Conservation (phyloP, 192 early-diverging fungal genomes). For the Umbelopsis sp. region DNA sequence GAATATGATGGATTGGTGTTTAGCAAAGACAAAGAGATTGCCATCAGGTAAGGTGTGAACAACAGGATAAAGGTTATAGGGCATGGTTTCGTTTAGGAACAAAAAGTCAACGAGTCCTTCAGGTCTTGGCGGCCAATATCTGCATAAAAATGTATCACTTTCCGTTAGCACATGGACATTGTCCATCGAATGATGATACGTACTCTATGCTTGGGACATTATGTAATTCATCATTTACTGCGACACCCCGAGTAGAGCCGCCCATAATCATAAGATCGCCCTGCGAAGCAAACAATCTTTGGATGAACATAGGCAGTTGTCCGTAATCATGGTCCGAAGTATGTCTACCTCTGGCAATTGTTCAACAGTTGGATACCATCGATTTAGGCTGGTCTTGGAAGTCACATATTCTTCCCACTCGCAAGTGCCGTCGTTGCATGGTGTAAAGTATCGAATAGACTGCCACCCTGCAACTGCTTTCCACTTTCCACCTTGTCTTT, state of each 20-base stretch:
- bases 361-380: conserved; percentile 56
- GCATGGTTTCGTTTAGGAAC: conserved; percentile 50
- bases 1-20: conserved; percentile 52
- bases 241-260: conserved; percentile 47
- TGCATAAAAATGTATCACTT: no score
- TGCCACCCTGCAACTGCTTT: conserved; percentile 39
- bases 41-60: conserved; percentile 55
- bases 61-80: conserved; percentile 53
- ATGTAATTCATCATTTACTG: conserved; percentile 35
- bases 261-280: conserved; percentile 59
- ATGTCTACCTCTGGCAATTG: conserved; percentile 29
- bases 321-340: no score
- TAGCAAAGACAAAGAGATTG: conserved; percentile 54
- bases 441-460: conserved; percentile 47
- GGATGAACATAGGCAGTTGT: no score
- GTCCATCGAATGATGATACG: background rate
- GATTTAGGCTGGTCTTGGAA: conserved; percentile 38
- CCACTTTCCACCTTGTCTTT: conserved; percentile 22
- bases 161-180: no score
- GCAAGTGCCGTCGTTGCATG: conserved; percentile 46
- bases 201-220: conserved; percentile 52
- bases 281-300: background rate
- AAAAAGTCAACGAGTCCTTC: conserved; percentile 35
- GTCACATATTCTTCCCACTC: conserved; percentile 46
- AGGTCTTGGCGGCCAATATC: conserved; percentile 37